Evolutionary conservation across 768 basidiomycete species (phyloP).

Genomic region (Tremella yokohamensis): DNA sequence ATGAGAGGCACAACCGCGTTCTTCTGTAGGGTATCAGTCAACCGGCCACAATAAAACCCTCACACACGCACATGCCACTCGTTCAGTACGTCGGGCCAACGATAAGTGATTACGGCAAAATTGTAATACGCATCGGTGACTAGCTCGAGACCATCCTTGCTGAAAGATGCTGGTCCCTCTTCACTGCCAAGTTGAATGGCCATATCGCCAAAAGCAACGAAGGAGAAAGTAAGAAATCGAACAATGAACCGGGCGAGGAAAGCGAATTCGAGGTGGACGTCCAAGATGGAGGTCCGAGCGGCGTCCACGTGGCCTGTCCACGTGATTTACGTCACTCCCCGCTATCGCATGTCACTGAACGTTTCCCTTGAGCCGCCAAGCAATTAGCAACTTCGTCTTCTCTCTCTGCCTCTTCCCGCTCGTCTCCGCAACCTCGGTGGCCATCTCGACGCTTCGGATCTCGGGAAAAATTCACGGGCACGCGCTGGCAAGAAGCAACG

Average conservation of each 20-base stretch:
- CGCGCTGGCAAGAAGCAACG: no score
- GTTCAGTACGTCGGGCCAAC: slow-evolving; percentile 34
- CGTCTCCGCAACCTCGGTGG: no score
- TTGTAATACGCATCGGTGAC: slow-evolving; percentile 37
- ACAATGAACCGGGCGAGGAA: neutral
- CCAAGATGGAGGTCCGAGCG: slow-evolving; percentile 3
- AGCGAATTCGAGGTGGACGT: no score
- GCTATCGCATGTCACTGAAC: neutral
- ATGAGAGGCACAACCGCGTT: slow-evolving; percentile 37
- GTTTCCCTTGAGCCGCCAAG: no score
- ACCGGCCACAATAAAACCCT: neutral
- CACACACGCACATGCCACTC: slow-evolving; percentile 31
- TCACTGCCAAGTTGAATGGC: neutral
- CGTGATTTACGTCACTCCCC: neutral
- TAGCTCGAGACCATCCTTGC: slow-evolving; percentile 11
- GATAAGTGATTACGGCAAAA: slow-evolving; percentile 30
- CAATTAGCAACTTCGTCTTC: no score
- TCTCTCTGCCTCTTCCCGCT: no score
- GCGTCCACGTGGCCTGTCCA: neutral
- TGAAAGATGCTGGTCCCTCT: neutral
- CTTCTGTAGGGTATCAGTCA: slow-evolving; percentile 17
- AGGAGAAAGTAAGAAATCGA: slow-evolving; percentile 1
- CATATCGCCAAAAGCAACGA: neutral
- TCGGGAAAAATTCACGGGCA: no score
- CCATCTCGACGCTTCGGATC: no score